Evolutionary conservation across 1,284 basidiomycete genomes (phyloP), one percentile per base, ranked within the genome.

Genomic region (Cryptococcus sp.): DNA sequence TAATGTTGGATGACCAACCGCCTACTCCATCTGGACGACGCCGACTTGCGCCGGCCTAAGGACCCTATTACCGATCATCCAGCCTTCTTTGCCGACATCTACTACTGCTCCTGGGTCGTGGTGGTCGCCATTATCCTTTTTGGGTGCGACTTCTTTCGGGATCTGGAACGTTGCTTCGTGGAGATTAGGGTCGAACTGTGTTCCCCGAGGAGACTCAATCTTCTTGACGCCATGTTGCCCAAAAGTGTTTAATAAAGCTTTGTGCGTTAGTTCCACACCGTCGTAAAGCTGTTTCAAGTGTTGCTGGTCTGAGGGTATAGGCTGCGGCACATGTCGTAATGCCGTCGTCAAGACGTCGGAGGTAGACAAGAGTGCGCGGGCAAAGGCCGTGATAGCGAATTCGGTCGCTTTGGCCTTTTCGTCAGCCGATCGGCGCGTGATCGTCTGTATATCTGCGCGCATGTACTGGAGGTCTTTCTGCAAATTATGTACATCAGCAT

Each of bases 101-200:
- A 96, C 84, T 40, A 99, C 89, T 4, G 89, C 89, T 20, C 94
- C 94, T 1, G 92, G 86, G 73, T 88, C 87, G 54, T 63, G 68
- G 26, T 61, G 57, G 25, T 46, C 48, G 11, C 72, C 73, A 52
- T 72, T 67, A n/a, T 46, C 46, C 80, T 91, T 93, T 43, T 85
- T 89, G 13, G 82, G 81, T 55, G 95, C 85, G 25, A 67, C 65
- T 45, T 66, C 69, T 22, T 68, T 64, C n/a, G 94, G 93, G 20
- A 87, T 91, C 80, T 95, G 92, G 81, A 92, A 98, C 37, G 96
- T 83, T 7, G 96, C 95, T 80, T 99, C 95, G 75, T 98, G 95
- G 48, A 83, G 79, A 78, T 95, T 96, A 34, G 95, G 95, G 79
- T 99, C 93, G 71, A 99, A 99, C 69, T 82, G 83, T 75, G 96